Evolutionary conservation across 352 stramenopile species (phyloP), one percentile per base, ranked within the genome.

Genomic region (Pythium pectinolyticum): DNA sequence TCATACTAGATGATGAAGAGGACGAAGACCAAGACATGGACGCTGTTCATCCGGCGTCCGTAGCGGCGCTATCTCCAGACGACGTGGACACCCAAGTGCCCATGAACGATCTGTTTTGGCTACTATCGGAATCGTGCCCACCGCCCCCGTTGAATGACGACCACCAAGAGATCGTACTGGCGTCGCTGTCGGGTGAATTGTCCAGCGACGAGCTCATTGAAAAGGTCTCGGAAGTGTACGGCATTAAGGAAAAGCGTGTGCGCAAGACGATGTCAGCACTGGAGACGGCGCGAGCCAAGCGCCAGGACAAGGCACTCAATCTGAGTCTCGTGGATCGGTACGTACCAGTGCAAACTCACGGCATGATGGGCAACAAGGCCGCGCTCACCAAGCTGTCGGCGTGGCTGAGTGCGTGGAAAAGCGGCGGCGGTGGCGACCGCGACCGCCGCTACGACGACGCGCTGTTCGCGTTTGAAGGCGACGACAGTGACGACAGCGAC

Each of bases 351-450:
- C 73, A 73, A 56, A 74, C 70, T 8, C 73, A 72, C 48, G 83
- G 80, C 9, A 75, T 94, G 34, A 72, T 94, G 27, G 85, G 85
- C 17, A 94, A 92, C 71, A 79, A 73, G 19, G 71, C 83, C 12
- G 53, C 77, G 2, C 54, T 92, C 25, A 78, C 75, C n/a, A 75
- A 78, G n/a, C 58, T 94, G 2, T 80, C 70, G 7, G 85, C 83
- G 12, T 94, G 85, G 85, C 61, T 94, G 46, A 73, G 67, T 37
- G 85, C 82, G 25, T 94, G 85, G 85, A 94, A 92, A 69, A 64
- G 67, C 43, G 77, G 77, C 7, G 71, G 77, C 7, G 73, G 39
- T 1, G 45, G 72, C 32, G 74, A 85, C 28, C 74, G 75, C 22
- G 66, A 75, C 10, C 73, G 75, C 5, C 62, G 70, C 30, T 90